These are phyloP conservation scores for Aspergillus leporis DNA, from an alignment of 495 filamentous ascomycete genomes.

Conservation along the genomic window DNA sequence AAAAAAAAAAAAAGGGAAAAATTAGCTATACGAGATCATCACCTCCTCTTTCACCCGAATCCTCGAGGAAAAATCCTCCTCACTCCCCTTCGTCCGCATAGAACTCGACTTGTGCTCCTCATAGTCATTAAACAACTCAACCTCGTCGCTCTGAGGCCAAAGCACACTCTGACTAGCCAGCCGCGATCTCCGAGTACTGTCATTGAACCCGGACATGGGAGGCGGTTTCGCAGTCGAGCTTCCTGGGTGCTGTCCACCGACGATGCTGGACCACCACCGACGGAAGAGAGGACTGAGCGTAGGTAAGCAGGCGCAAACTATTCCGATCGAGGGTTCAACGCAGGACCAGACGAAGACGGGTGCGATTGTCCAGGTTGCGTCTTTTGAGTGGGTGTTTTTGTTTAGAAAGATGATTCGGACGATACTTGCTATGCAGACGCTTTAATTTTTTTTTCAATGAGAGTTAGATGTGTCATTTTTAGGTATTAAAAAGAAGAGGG, in stretches of 20 bases:
- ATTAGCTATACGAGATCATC: neutral
- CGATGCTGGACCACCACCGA: slow-evolving; percentile 11
- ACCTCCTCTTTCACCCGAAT: neutral
- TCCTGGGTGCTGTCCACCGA: too few species aligned
- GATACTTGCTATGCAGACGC: slow-evolving; percentile 26
- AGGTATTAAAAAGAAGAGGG: neutral
- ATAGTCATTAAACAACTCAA: neutral
- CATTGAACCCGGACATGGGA: neutral
- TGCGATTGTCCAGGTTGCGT: slow-evolving; percentile 31
- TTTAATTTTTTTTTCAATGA: neutral
- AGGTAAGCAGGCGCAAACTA: slow-evolving; percentile 45
- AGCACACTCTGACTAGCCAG: neutral
- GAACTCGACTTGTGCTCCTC: neutral
- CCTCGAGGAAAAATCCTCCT: neutral
- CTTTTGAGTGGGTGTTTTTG: slow-evolving; percentile 12
- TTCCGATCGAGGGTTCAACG: slow-evolving; percentile 45
- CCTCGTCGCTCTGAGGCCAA: neutral
- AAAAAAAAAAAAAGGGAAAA: too few species aligned
- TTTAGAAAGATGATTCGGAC: slow-evolving; percentile 21
- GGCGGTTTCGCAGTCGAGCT: neutral
- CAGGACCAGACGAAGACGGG: slow-evolving; percentile 45
- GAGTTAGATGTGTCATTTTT: slow-evolving; percentile 4
- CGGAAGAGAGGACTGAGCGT: slow-evolving; percentile 25
- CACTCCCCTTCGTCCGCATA: neutral
- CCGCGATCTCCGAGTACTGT: neutral